phyloP scores from a whole-genome alignment of 1,284 basidiomycete species.

The Rhizoctonia solani region DNA sequence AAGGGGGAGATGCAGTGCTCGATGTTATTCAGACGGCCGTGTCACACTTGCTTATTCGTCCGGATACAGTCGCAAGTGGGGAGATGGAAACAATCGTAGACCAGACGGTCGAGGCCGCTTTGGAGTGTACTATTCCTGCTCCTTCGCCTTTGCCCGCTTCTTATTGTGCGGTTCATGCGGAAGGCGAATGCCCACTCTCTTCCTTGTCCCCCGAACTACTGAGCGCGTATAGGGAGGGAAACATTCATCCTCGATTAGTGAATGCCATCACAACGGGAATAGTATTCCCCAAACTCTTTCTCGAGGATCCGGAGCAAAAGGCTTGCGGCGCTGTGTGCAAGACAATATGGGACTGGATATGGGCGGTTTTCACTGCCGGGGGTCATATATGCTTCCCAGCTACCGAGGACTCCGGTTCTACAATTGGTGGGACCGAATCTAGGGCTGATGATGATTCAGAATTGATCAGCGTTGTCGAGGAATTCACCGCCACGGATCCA shows the following conservation, averaged over 20 bases:
- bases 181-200: slow-evolving; percentile 14
- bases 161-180: neutral
- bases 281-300: slow-evolving; percentile 69
- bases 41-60: slow-evolving; percentile 39
- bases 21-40: slow-evolving; percentile 38
- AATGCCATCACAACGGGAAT: slow-evolving; percentile 65
- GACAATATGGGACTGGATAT: slow-evolving; percentile 66
- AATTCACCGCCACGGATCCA: slow-evolving; percentile 36
- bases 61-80: slow-evolving; percentile 44
- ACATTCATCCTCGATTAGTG: slow-evolving; percentile 59
- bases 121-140: slow-evolving; percentile 71
- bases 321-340: slow-evolving; percentile 62
- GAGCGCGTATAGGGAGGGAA: slow-evolving; percentile 62
- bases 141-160: slow-evolving; percentile 4
- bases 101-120: slow-evolving; percentile 67
- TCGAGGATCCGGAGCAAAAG: slow-evolving; percentile 76
- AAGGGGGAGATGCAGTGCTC: slow-evolving; percentile 27
- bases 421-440: slow-evolving; percentile 35
- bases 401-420: slow-evolving; percentile 41
- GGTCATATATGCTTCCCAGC: slow-evolving; percentile 43
- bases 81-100: slow-evolving; percentile 68
- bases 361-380: slow-evolving; percentile 68
- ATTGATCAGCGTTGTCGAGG: slow-evolving; percentile 60
- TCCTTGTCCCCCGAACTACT: slow-evolving; percentile 20
- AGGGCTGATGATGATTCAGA: slow-evolving; percentile 46